phyloP scores from a whole-genome alignment of 2,329 filamentous ascomycete species.

The Aspergillus udagawae region DNA sequence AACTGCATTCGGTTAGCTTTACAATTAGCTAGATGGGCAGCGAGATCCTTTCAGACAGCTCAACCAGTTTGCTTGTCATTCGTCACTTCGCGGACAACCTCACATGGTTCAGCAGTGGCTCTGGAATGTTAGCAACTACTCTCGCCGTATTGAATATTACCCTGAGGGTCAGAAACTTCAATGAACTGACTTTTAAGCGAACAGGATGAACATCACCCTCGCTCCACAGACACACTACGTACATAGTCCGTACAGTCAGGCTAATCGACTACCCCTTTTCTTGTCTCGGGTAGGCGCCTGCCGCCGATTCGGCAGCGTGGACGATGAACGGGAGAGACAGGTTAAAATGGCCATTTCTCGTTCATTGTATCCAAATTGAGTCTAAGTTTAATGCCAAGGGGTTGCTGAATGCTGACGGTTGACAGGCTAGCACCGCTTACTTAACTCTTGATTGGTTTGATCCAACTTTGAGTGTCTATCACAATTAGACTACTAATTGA shows the following conservation, averaged over 20 bases:
- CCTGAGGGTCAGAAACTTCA: neutral
- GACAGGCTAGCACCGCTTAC: neutral
- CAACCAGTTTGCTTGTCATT: neutral
- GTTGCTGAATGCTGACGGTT: too few relatives aligned
- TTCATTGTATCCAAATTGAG: too few relatives aligned
- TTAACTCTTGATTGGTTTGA: neutral
- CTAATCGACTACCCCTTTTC: neutral
- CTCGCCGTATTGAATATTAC: too few relatives aligned
- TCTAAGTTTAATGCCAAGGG: too few relatives aligned
- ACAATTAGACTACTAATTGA: neutral
- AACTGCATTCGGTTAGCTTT: neutral
- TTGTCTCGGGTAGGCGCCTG: too few relatives aligned
- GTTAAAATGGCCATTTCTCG: too few relatives aligned
- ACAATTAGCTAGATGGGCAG: neutral
- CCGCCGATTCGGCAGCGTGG: too few relatives aligned
- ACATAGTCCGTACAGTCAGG: too few relatives aligned
- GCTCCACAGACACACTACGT: neutral
- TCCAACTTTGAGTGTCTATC: neutral
- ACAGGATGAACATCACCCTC: neutral
- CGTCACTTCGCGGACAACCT: neutral
- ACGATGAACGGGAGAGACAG: too few relatives aligned
- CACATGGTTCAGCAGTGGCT: too few relatives aligned
- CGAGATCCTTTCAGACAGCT: neutral
- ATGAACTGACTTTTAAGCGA: neutral
- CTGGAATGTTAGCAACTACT: too few relatives aligned